Evolutionary conservation across 208 protist species (phyloP).

Genomic region (Crithidia mellificae): DNA sequence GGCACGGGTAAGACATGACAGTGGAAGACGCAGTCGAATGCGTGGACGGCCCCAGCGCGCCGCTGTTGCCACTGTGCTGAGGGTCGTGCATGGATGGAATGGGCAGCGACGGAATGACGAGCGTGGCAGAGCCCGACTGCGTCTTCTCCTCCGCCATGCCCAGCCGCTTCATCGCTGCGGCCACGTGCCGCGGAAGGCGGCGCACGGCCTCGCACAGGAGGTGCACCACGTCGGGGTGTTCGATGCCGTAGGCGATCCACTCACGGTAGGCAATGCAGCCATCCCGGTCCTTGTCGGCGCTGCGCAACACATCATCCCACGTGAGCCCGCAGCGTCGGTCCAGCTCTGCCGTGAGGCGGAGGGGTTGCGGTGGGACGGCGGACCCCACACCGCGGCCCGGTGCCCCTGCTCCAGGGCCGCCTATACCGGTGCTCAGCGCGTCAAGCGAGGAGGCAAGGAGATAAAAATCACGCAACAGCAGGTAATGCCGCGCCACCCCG

Average conservation of each 20-base stretch:
- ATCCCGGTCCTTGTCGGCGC: constrained; percentile 55
- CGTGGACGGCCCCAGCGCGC: not conserved
- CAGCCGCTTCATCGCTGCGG: constrained; percentile 7
- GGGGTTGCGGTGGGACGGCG: not conserved
- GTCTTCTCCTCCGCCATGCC: not conserved
- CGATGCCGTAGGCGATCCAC: constrained; percentile 52
- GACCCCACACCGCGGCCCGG: constrained; percentile 7
- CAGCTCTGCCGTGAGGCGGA: constrained; percentile 19
- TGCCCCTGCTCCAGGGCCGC: not conserved
- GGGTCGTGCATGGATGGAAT: not conserved
- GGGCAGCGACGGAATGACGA: not conserved
- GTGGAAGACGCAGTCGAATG: not conserved
- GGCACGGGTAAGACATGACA: constrained; percentile 4
- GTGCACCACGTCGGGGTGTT: constrained; percentile 44
- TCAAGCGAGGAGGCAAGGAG: constrained; percentile 23
- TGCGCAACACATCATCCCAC: constrained; percentile 42
- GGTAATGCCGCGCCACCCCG: constrained; percentile 28
- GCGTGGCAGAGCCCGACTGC: not conserved
- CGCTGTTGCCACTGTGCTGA: not conserved
- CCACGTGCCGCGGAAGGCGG: constrained; percentile 9
- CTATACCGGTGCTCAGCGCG: constrained; percentile 8
- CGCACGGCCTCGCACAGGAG: constrained; percentile 34
- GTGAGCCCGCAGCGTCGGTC: constrained; percentile 4
- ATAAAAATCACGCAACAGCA: constrained; percentile 52
- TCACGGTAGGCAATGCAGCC: constrained; percentile 52